Conservation (phyloP, 305 asterid species). For the Ilex paraguariensis region DNA sequence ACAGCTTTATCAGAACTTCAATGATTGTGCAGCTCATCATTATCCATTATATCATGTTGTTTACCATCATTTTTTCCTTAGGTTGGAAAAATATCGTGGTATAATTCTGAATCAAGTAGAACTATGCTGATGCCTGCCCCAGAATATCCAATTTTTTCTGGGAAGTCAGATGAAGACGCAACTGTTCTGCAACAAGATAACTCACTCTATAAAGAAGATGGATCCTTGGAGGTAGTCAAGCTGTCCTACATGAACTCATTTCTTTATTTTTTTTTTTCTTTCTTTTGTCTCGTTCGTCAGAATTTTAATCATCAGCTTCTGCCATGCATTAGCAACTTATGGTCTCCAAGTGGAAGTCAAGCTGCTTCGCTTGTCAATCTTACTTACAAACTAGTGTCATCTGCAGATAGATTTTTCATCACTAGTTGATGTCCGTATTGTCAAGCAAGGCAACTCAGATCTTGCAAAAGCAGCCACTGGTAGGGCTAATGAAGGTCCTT, state of each 20-base stretch:
- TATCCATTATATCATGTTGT: too few species aligned
- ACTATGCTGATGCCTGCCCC: conserved; percentile 51
- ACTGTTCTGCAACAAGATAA: conserved; percentile 33
- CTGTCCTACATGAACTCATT: not conserved
- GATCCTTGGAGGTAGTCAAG: conserved; percentile 71
- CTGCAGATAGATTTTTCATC: conserved; percentile 67
- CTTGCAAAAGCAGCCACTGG: conserved; percentile 22
- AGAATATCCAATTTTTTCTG: conserved; percentile 51
- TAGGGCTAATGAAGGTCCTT: conserved; percentile 29
- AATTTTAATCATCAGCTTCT: too few species aligned
- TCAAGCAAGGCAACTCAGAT: conserved; percentile 34
- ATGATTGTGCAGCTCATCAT: too few species aligned
- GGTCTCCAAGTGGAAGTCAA: not conserved
- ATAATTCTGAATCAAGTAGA: conserved; percentile 38
- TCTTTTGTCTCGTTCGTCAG: not conserved
- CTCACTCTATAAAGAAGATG: conserved; percentile 71
- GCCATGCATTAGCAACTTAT: too few species aligned
- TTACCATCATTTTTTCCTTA: conserved; percentile 17
- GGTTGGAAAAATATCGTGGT: conserved; percentile 77
- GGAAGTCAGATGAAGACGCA: conserved; percentile 43
- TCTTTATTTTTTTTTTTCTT: not conserved
- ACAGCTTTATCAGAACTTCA: conserved; percentile 18
- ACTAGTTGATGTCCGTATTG: conserved; percentile 67
- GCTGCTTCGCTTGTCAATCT: not conserved
- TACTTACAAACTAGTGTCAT: conserved; percentile 14